Conservation (phyloP, 2,329 filamentous ascomycete genomes). For the Cryphonectria nitschkei region DNA sequence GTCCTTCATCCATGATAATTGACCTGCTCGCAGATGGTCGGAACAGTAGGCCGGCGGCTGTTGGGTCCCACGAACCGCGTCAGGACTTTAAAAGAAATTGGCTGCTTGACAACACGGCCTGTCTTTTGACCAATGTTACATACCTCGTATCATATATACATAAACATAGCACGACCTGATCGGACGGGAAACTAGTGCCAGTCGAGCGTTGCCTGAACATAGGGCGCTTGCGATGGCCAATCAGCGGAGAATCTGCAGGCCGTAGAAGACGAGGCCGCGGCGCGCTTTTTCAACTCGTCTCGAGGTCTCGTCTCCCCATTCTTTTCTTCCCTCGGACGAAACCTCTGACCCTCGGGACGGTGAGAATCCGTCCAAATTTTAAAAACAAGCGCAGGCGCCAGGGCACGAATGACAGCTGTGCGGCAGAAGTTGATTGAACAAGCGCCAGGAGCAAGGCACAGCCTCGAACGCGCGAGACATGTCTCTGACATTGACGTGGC, state of each 20-base stretch:
- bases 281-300: not conserved
- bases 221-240: slow-evolving; percentile 7
- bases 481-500: not conserved
- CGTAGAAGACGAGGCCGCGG: not conserved
- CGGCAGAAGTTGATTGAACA: slow-evolving; percentile 6
- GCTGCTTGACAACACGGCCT: not conserved
- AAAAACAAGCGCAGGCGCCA: slow-evolving; percentile 19
- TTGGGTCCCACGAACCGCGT: not conserved
- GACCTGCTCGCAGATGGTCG: not conserved
- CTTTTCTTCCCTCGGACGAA: not conserved
- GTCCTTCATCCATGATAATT: no score
- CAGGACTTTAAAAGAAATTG: not conserved
- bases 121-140: not conserved
- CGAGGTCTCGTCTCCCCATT: not conserved
- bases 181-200: not conserved
- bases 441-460: slow-evolving; percentile 12
- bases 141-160: not conserved
- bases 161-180: not conserved
- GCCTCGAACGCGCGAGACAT: not conserved
- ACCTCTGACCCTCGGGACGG: not conserved
- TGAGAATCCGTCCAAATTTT: not conserved
- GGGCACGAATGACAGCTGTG: not conserved
- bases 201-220: not conserved
- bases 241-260: not conserved
- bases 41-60: slow-evolving; percentile 1